Evolutionary conservation across 2,329 filamentous ascomycete genomes (phyloP), one percentile per base, ranked within the genome.

Genomic region (Sarocladium brachiariae): DNA sequence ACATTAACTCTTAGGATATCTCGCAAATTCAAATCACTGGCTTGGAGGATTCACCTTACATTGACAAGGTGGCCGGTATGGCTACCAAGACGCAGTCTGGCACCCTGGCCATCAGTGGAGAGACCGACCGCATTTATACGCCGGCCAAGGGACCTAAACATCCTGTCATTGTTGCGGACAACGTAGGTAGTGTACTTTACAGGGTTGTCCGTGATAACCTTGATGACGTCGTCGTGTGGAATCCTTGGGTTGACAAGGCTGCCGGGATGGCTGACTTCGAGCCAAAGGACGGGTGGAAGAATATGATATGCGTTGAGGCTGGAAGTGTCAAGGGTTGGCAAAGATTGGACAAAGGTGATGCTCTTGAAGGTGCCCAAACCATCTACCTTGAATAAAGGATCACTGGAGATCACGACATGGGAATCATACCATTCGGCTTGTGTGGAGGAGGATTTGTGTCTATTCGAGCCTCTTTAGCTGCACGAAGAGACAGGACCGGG

Each of bases 241-340:
- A 99, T 70, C 93, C 93, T 2, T 96, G 92, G 90, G 76, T 78
- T 35, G 88, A 91, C 56, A 95, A 95, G 74, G 83, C 88, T 1
- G 80, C 83, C 59, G 77, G 77, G 4, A 95, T 96, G 71, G 83
- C 74, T 49, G 93, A 99, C 68, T 96, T 97, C 65, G 80, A 78
- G 52, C 93, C 93, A 47, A 87, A 95, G 63, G 87, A 91, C 50
- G 93, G 87, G 33, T 97, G 86, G 75, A 89, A 89, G 75, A 81
- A 89, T 53, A 96, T 97, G 89, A 74, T 99, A 38, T 97, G 93
- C 64, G 81, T 97, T 48, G 93, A 99, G 75, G 87, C 92, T 2
- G 93, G 93, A 11, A 79, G 84, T 9, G 92, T 97, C 16, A 77
- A 80, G 57, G 81, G 76, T 5, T 97, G 89, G 88, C 84, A 86